Conservation (phyloP, 1,284 basidiomycete genomes). For the Pseudozyma thailandica region DNA sequence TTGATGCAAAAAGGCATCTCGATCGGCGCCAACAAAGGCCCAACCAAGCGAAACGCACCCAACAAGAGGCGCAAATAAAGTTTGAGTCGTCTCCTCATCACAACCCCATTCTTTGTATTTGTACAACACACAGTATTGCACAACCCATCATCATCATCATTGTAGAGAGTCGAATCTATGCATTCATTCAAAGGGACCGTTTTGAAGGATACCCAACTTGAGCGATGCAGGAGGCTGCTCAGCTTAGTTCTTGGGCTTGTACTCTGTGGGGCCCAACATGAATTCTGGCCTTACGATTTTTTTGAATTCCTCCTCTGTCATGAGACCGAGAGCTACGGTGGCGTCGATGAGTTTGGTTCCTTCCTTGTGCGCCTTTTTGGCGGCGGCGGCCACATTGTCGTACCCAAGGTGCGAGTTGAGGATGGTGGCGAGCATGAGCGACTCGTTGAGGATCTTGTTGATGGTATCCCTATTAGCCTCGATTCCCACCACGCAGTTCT, state of each 20-base stretch:
- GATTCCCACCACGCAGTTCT: constrained; percentile 96
- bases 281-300: constrained; percentile 90
- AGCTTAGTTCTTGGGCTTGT: constrained; percentile 45
- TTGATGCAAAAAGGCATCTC: constrained; percentile 33
- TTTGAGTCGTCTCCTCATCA: neutral
- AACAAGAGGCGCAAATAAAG: neutral
- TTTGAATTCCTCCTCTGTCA: constrained; percentile 93
- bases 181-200: neutral
- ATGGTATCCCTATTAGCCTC: constrained; percentile 95
- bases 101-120: constrained; percentile 3
- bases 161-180: too few species aligned
- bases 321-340: constrained; percentile 84
- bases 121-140: neutral
- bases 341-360: constrained; percentile 95
- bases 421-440: constrained; percentile 90
- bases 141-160: too few species aligned
- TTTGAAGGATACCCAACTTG: neutral
- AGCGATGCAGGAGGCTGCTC: neutral
- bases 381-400: constrained; percentile 96
- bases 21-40: constrained; percentile 1
- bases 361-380: constrained; percentile 99
- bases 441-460: constrained; percentile 85
- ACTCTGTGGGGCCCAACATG: constrained; percentile 67
- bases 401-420: constrained; percentile 92
- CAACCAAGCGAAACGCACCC: neutral